A percentile compares a stretch with the other conserved stretches of the same genome.
These are phyloP conservation scores for Zelopaecilomyces penicillatus DNA, from an alignment of 2,329 filamentous ascomycete genomes.

Conservation along the genomic window DNA sequence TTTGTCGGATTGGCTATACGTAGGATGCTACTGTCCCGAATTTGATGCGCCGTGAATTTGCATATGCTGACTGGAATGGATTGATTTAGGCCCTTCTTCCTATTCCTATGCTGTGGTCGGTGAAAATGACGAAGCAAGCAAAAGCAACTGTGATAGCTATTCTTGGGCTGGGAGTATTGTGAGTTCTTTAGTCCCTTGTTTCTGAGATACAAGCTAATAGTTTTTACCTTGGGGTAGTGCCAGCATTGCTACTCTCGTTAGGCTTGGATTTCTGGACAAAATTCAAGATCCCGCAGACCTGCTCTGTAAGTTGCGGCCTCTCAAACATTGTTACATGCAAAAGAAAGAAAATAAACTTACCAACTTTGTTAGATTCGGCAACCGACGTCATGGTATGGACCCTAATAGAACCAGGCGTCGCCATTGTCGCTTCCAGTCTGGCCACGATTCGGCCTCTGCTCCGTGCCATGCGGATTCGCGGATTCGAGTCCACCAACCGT, in stretches of 20 bases:
- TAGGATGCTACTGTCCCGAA: constrained; percentile 16
- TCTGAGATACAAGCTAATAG: constrained; percentile 8
- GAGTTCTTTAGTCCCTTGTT: constrained; percentile 9
- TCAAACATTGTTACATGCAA: constrained; percentile 4
- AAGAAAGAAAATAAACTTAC: constrained; percentile 5
- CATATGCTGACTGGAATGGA: background rate
- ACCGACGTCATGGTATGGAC: constrained; percentile 50
- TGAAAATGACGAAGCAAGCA: constrained; percentile 43
- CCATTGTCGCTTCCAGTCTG: constrained; percentile 45
- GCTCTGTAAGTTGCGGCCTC: constrained; percentile 31
- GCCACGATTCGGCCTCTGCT: constrained; percentile 48
- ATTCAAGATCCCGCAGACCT: constrained; percentile 38
- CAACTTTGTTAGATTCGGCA: constrained; percentile 28
- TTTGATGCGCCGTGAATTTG: no score
- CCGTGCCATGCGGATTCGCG: constrained; percentile 36
- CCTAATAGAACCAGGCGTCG: constrained; percentile 47
- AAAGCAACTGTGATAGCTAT: constrained; percentile 44
- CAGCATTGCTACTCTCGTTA: constrained; percentile 45
- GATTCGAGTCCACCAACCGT: constrained; percentile 35
- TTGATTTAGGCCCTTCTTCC: constrained; percentile 36
- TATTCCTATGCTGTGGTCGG: constrained; percentile 46
- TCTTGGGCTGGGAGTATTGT: constrained; percentile 43
- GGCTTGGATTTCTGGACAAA: constrained; percentile 39
- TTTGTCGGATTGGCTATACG: constrained; percentile 46
- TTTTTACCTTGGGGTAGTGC: constrained; percentile 26